Percentiles rank a stretch among this genome's conserved stretches.
These are phyloP conservation scores for Colletotrichum cuscutae DNA, from an alignment of 2,329 filamentous ascomycete genomes.

Conservation along the genomic window DNA sequence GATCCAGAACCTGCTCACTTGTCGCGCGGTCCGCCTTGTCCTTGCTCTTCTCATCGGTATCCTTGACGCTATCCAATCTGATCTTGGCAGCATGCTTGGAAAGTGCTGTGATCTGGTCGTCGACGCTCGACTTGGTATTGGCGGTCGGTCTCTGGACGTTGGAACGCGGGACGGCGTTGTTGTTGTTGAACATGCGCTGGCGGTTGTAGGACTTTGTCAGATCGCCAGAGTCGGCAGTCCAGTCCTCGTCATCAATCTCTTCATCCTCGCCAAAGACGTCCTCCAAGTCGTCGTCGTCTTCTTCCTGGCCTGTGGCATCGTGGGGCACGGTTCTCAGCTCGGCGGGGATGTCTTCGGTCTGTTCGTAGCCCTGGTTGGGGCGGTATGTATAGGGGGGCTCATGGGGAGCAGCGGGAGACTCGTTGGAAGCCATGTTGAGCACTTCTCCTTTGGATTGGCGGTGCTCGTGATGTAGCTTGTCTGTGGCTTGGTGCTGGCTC, in stretches of 20 bases:
- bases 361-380: constrained; percentile 55
- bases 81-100: constrained; percentile 89
- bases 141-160: constrained; percentile 83
- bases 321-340: constrained; percentile 22
- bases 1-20: constrained; percentile 93
- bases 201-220: constrained; percentile 91
- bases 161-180: constrained; percentile 70
- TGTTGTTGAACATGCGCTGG: constrained; percentile 73
- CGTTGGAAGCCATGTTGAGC: constrained; percentile 26
- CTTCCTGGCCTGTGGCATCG: constrained; percentile 8
- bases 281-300: constrained; percentile 51
- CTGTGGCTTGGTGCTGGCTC: not conserved
- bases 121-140: constrained; percentile 82
- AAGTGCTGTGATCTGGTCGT: constrained; percentile 89
- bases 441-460: not conserved
- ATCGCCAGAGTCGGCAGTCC: constrained; percentile 70
- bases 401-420: constrained; percentile 53
- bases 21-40: constrained; percentile 95
- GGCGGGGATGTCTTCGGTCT: constrained; percentile 41
- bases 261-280: constrained; percentile 67
- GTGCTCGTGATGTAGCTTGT: not conserved
- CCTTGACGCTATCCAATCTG: constrained; percentile 74
- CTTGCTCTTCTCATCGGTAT: constrained; percentile 67
- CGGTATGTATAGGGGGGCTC: constrained; percentile 57
- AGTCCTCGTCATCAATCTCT: constrained; percentile 67